phyloP scores from a whole-genome alignment of 441 rosid species.

The Bruguiera hainesii region DNA sequence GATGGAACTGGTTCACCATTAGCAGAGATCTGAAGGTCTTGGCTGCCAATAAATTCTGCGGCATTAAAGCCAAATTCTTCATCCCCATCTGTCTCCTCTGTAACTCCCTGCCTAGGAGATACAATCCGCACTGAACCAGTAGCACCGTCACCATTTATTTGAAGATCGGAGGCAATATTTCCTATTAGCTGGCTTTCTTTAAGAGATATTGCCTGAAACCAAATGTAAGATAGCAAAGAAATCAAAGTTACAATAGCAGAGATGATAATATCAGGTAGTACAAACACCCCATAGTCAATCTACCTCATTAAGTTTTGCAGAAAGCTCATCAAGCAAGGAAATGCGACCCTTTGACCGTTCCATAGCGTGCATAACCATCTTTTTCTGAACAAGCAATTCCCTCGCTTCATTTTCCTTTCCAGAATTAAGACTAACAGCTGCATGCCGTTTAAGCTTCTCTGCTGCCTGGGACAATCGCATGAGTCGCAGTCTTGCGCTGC shows the following conservation, averaged over 20 bases:
- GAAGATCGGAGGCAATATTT: constrained; percentile 54
- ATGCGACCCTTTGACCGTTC: constrained; percentile 72
- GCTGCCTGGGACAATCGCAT: constrained; percentile 81
- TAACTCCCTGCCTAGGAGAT: constrained; percentile 46
- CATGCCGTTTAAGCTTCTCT: constrained; percentile 73
- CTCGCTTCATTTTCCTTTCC: constrained; percentile 79
- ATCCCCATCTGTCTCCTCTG: constrained; percentile 19
- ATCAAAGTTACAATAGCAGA: not conserved
- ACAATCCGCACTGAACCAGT: constrained; percentile 54
- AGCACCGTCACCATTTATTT: constrained; percentile 36
- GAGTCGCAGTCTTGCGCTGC: constrained; percentile 64
- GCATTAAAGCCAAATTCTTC: constrained; percentile 13
- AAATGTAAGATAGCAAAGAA: constrained; percentile 4
- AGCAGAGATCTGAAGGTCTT: constrained; percentile 16
- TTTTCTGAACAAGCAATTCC: constrained; percentile 73
- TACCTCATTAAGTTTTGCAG: constrained; percentile 73
- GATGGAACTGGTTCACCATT: constrained; percentile 20
- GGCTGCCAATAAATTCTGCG: constrained; percentile 19
- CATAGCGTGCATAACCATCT: constrained; percentile 73
- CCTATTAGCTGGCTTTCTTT: constrained; percentile 77
- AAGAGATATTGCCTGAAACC: constrained; percentile 69
- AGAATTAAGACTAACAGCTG: constrained; percentile 50
- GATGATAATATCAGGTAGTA: not conserved
- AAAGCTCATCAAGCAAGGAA: constrained; percentile 63
- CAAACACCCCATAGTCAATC: not conserved